Evolutionary conservation across 228 moss, liverwort and hornwort species (phyloP), one percentile per base, ranked within the genome.

Genomic region (Sphagnum magellanicum): DNA sequence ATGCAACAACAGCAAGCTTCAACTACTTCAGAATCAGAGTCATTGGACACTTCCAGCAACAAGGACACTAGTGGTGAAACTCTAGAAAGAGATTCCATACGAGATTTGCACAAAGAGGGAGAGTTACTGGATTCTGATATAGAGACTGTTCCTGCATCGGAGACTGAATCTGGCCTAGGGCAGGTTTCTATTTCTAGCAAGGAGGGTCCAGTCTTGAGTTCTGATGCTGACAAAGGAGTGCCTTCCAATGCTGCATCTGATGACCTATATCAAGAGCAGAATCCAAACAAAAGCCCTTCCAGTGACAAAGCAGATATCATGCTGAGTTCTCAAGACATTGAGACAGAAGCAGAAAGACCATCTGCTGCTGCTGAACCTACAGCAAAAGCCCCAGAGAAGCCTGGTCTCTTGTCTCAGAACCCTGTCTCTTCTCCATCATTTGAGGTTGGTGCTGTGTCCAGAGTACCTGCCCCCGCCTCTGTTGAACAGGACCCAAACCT

Each of bases 101-200:
- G 74, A 75, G 73, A 83, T 66, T 52, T 74, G 70, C 49, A 72
- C 63, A 64, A 64, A 72, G 67, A 68, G 74, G 73, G 71, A 51
- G 67, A 14, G 51, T 16, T 12, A 67, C 74, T 73, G 69, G 66
- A 76, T 68, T 51, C 59, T 57, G 75, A 67, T 58, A 69, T 76
- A 66, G 72, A 78, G 70, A 75, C 57, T 78, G 63, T 74, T 74
- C 67, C 72, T 77, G 76, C 69, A 65, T 68, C 52, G 72, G 81
- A 79, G 71, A 76, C 74, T 73, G 66, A 84, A 77, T 72, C 79
- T 71, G 71, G 66, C 63, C 69, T 74, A 87, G 88, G 82, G 81
- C 70, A 73, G 78, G 78, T 64, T 78, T 81, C 83, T 79, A 72
- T 76, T 73, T 74, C 77, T 70, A 79, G 61, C 79, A 67, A 81